Percentiles rank a stretch among this genome's conserved stretches.
Conservation (phyloP, 495 filamentous ascomycete genomes). For the Podospora sp. region DNA sequence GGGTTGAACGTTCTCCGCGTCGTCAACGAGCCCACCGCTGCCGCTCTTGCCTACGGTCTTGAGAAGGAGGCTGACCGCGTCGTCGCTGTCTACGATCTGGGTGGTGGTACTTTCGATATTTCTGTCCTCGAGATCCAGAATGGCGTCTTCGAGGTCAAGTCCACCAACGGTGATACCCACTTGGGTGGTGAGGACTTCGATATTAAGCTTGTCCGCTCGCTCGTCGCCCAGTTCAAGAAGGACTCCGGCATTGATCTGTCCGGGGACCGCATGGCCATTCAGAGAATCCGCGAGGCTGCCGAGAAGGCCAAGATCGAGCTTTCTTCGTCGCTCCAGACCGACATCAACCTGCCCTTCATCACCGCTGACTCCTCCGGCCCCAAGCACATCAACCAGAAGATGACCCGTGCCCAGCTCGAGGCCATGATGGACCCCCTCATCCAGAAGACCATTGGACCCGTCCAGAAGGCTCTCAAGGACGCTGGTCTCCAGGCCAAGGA, state of each 20-base stretch:
- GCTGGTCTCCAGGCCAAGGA: slow-evolving; percentile 91
- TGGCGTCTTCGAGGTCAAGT: slow-evolving; percentile 98
- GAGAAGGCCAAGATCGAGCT: slow-evolving; percentile 99
- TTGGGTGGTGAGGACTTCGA: slow-evolving; percentile 99
- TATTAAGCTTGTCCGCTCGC: slow-evolving; percentile 91
- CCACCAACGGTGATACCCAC: slow-evolving; percentile 97
- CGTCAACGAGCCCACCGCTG: slow-evolving; percentile 95
- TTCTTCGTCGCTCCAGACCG: slow-evolving; percentile 93
- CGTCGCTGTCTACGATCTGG: slow-evolving; percentile 96
- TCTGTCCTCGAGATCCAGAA: slow-evolving; percentile 97
- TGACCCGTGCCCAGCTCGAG: slow-evolving; percentile 93
- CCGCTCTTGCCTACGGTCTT: slow-evolving; percentile 91
- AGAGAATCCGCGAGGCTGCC: slow-evolving; percentile 97
- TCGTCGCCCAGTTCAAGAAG: slow-evolving; percentile 95
- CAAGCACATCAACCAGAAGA: slow-evolving; percentile 96
- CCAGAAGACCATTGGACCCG: slow-evolving; percentile 81
- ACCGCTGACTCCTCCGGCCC: slow-evolving; percentile 92
- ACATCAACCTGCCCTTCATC: slow-evolving; percentile 99
- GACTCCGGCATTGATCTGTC: slow-evolving; percentile 90
- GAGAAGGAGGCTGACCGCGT: slow-evolving; percentile 91
- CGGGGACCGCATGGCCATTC: slow-evolving; percentile 95
- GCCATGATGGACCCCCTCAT: slow-evolving; percentile 90
- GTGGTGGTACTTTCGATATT: slow-evolving; percentile 99
- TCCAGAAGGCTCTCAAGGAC: slow-evolving; percentile 97
- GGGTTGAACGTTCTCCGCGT: slow-evolving; percentile 96